Evolutionary conservation across 495 filamentous ascomycete genomes (phyloP).

Genomic region (Neurospora sp.): DNA sequence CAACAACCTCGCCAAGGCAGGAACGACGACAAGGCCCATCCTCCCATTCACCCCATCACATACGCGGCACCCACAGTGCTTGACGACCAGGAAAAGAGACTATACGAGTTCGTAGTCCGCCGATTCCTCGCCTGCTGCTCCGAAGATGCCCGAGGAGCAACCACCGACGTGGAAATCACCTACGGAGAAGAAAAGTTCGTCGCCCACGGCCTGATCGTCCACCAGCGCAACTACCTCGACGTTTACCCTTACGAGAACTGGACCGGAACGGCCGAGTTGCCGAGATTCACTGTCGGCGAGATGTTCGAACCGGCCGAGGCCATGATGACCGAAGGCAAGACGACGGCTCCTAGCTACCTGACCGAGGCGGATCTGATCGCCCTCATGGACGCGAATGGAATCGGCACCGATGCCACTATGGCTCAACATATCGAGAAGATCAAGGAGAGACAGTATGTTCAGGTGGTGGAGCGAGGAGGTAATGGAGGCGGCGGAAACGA

Average conservation of each 20-base stretch:
- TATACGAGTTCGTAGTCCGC: conserved; percentile 92
- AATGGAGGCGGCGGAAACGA: conserved; percentile 21
- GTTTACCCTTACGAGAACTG: conserved; percentile 96
- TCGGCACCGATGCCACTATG: conserved; percentile 98
- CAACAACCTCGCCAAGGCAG: conserved; percentile 69
- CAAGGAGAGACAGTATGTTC: conserved; percentile 77
- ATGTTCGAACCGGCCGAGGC: conserved; percentile 83
- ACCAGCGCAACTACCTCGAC: conserved; percentile 85
- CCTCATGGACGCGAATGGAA: conserved; percentile 97
- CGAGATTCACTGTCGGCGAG: conserved; percentile 67
- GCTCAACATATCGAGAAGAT: conserved; percentile 96
- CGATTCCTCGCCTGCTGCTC: conserved; percentile 95
- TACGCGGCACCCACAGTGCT: conserved; percentile 58
- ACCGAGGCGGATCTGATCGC: conserved; percentile 97
- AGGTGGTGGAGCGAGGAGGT: conserved; percentile 43
- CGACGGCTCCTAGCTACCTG: conserved; percentile 69
- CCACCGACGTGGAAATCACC: conserved; percentile 71
- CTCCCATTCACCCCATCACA: conserved; percentile 88
- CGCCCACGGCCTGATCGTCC: conserved; percentile 72
- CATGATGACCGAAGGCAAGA: conserved; percentile 79
- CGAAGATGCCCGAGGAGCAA: conserved; percentile 78
- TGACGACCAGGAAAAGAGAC: conserved; percentile 54
- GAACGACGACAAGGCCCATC: conserved; percentile 93
- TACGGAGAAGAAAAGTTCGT: conserved; percentile 80
- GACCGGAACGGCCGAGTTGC: conserved; percentile 77